phyloP scores from a whole-genome alignment of 2,329 filamentous ascomycete species.

The Aspergillus luchuensis region DNA sequence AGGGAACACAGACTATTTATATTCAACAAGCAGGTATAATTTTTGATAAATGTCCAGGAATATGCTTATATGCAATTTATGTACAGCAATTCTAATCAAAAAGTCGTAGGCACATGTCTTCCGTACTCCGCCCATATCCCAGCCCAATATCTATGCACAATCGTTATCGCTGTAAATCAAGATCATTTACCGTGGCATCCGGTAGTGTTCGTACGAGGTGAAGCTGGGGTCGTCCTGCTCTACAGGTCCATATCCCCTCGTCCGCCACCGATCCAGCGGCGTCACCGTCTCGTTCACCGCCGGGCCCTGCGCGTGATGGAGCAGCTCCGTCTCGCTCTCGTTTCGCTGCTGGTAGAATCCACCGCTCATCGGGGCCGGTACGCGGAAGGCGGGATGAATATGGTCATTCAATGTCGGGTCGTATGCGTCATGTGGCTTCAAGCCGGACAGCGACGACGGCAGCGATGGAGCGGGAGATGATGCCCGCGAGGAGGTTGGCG shows the following conservation, averaged over 20 bases:
- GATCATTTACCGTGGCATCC: conserved; percentile 23
- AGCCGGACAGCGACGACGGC: conserved; percentile 30
- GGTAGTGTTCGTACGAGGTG: conserved; percentile 41
- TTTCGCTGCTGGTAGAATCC: conserved; percentile 40
- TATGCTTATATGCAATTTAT: conserved; percentile 1
- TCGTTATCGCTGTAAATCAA: conserved; percentile 4
- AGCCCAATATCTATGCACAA: conserved; percentile 4
- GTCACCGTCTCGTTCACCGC: conserved; percentile 24
- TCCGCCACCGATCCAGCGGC: conserved; percentile 39
- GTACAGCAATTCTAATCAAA: conserved; percentile 6
- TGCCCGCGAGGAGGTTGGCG: conserved; percentile 43
- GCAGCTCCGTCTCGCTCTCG: conserved; percentile 43
- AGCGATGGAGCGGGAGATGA: conserved; percentile 44
- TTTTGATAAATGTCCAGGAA: not conserved
- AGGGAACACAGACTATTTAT: not conserved
- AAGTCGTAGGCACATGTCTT: conserved; percentile 9
- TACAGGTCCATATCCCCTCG: conserved; percentile 41
- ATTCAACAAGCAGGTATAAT: too few relatives aligned
- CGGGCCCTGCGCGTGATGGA: conserved; percentile 40
- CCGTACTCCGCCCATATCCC: conserved; percentile 5
- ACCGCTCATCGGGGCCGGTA: conserved; percentile 25
- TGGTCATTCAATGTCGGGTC: conserved; percentile 26
- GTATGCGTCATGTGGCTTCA: conserved; percentile 31
- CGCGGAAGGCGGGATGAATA: conserved; percentile 42
- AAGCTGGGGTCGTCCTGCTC: conserved; percentile 36